Base-by-base conservation (phyloP, 176 grass and related monocot genomes). In the Bothriochloa decipiens region DNA sequence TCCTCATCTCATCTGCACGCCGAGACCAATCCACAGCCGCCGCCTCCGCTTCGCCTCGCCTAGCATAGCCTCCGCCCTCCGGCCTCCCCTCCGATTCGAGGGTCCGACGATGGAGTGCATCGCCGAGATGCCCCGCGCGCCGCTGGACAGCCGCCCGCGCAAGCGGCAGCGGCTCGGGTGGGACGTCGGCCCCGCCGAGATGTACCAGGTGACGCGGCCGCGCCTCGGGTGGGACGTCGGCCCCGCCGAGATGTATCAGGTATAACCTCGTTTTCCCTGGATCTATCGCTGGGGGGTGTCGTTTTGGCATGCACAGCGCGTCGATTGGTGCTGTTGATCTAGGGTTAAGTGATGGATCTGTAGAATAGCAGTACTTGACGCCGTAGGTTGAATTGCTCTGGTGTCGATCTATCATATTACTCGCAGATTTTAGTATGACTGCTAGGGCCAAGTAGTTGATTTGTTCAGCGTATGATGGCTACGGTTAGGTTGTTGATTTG, bases 141-240 rank as follows among this genome's bases (percentile, higher is more conserved):
- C 90, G 89, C 85, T 98, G 18, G 93, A 95, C 85, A 93, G 93
- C 73, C 91, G 93, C 35, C 96, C 89, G 50, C 82, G 96, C 85
- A 98, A 98, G 91, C 91, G 96, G 3, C 91, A 87, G 85, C 94
- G 91, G 49, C 85, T 95, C 6, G 93, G 89, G 2, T 98, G 93
- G 96, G 96, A 98, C 78, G 91, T 95, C 77, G 90, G 88, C 52
- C 92, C 88, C 42, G 91, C 88, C 49, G 91, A 92, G 64, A 61
- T 61, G 57, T 61, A 61, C 9, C 22, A 61, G 57, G 57, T 25
- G 4, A 25, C n/a, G 89, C 89, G 96, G 5, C 93, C 88, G 82
- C 94, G 93, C 49, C 85, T 89, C 4, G 93, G 89, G 1, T 98
- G 93, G 96, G 96, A 98, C 78, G 91, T 95, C 77, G 90, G 88